Evolutionary conservation across 495 filamentous ascomycete genomes (phyloP), one percentile per base, ranked within the genome.

Genomic region (Penicillium chermesinum): DNA sequence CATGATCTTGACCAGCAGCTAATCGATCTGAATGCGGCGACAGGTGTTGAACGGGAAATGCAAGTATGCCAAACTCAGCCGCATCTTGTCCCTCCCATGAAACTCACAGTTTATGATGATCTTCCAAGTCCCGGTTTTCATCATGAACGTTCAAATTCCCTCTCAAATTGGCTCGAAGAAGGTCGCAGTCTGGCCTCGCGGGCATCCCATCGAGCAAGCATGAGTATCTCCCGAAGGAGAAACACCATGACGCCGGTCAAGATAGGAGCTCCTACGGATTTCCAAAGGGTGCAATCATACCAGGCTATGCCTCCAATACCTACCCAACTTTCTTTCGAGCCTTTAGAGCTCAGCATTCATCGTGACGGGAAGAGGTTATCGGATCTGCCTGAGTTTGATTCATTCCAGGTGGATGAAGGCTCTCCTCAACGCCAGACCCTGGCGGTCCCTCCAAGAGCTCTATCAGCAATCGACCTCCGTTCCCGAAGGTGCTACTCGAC

Each of bases 281-380:
- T 82, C 49, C 63, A 73, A 48, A 61, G 67, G 50, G 71, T 82
- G 2, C 62, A 73, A 19, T 63, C 64, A 25, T 60, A 21, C 8
- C 44, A 38, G n/a, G n/a, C 35, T 4, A n/a, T 17, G 12, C 35
- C 12, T 1, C 17, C 34, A 22, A 13, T 38, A 20, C 12, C 34
- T 12, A 12, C 10, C 14, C 35, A 17, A 9, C 25, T 30, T 5
- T 4, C 4, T 30, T 40, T 30, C 16, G 14, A 48, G 37, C 45
- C 45, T 6, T 19, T 48, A 10, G 36, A 91, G 65, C 73, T 94
- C 41, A 88, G 79, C 66, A 86, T 94, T 48, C 82, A 87, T 58
- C 61, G 74, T 45, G 77, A 81, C 19, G 74, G 81, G 20, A 80
- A 84, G 58, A 77, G 75, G 37, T 71, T 94, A 8, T 88, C 89